Evolutionary conservation across 352 stramenopile genomes (phyloP).

Genomic region (Phytopythium helicoides): DNA sequence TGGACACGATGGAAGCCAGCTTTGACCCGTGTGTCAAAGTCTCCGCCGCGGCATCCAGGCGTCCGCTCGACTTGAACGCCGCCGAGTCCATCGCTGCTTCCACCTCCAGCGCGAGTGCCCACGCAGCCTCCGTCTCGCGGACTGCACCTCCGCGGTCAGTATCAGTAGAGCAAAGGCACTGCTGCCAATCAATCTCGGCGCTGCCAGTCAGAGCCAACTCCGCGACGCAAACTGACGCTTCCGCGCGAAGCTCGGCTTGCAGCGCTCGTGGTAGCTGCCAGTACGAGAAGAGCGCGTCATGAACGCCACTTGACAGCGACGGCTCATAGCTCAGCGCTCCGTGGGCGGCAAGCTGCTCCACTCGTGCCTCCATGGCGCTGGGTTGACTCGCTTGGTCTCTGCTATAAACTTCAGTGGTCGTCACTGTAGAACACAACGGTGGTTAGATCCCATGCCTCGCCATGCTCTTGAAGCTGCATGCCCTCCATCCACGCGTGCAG

Average conservation of each 20-base stretch:
- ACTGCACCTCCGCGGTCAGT: neutral
- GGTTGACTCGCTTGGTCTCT: neutral
- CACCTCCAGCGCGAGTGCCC: constrained; percentile 35
- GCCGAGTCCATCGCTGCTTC: constrained; percentile 21
- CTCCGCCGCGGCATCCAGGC: neutral
- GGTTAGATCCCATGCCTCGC: no score
- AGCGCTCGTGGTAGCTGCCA: constrained; percentile 31
- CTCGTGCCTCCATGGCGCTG: constrained; percentile 3
- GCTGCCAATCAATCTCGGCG: constrained; percentile 21
- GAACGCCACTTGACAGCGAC: constrained; percentile 44
- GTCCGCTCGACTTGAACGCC: neutral
- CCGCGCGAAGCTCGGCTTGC: constrained; percentile 10
- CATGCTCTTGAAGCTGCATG: no score
- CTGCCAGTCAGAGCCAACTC: constrained; percentile 9
- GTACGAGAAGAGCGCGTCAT: constrained; percentile 46
- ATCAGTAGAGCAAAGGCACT: constrained; percentile 13
- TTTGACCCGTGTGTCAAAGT: constrained; percentile 25
- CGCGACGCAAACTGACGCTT: constrained; percentile 15
- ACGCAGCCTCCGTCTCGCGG: constrained; percentile 30
- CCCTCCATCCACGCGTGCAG: no score
- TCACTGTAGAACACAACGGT: no score
- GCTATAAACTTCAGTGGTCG: no score
- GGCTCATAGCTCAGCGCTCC: constrained; percentile 12
- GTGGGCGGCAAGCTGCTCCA: neutral
- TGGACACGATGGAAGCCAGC: constrained; percentile 18